Evolutionary conservation across 1,284 basidiomycete genomes (phyloP).

Genomic region (Ganoderma lingzhi): DNA sequence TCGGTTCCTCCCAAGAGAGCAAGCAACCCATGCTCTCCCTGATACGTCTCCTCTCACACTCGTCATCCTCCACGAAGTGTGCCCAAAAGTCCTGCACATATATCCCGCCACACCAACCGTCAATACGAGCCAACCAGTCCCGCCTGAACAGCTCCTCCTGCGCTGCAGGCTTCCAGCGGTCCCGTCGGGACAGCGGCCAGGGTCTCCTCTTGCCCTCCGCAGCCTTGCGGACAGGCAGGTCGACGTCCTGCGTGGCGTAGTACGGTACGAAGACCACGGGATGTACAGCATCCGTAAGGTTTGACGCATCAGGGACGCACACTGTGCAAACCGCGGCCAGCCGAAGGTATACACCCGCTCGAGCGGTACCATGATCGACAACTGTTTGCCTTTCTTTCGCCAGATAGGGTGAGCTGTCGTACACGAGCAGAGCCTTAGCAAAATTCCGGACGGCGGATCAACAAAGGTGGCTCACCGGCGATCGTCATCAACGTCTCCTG

Average conservation of each 20-base stretch:
- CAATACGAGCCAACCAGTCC: not conserved
- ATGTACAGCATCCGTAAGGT: not conserved
- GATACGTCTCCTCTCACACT: not conserved
- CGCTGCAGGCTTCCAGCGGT: not conserved
- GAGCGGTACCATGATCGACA: not conserved
- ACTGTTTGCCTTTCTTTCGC: not conserved
- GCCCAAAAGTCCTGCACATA: not conserved
- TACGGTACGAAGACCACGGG: not conserved
- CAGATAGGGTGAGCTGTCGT: not conserved
- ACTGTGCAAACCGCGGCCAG: not conserved
- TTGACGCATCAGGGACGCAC: not conserved
- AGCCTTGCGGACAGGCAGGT: not conserved
- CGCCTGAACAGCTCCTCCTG: constrained; percentile 4
- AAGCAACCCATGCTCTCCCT: not conserved
- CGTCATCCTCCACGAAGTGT: not conserved
- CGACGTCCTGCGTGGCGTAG: not conserved
- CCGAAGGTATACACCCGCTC: not conserved
- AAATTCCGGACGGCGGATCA: not conserved
- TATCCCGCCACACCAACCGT: not conserved
- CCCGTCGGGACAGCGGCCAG: not conserved
- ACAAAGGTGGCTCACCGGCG: not conserved
- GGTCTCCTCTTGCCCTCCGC: not conserved
- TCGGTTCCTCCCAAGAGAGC: not conserved
- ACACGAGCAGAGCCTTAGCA: not conserved
- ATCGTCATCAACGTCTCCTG: not conserved